These are phyloP conservation scores for Chimonanthus salicifolius DNA, from an alignment of 164 flowering plant species.

Conservation along the genomic window DNA sequence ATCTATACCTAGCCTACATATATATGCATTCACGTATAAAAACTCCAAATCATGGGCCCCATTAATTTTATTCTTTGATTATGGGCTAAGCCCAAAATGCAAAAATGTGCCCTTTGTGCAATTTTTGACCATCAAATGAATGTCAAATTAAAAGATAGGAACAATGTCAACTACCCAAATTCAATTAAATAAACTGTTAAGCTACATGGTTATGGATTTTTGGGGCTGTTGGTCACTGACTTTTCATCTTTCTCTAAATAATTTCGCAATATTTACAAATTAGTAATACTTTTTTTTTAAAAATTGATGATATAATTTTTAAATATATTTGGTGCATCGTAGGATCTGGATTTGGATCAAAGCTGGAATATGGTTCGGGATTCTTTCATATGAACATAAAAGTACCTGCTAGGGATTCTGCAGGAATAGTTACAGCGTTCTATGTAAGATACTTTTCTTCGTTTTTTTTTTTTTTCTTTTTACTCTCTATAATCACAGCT, in stretches of 20 bases:
- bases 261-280: not conserved
- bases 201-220: not conserved
- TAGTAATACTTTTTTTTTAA: not conserved
- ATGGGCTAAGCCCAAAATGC: too few relatives aligned
- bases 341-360: conserved; percentile 63
- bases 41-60: too few relatives aligned
- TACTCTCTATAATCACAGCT: not conserved
- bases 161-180: too few relatives aligned
- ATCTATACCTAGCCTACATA: too few relatives aligned
- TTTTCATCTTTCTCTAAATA: not conserved
- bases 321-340: not conserved
- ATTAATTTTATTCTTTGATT: too few relatives aligned
- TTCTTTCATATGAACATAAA: conserved; percentile 46
- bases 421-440: conserved; percentile 61
- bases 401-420: conserved; percentile 37
- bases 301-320: not conserved
- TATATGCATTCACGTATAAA: too few relatives aligned
- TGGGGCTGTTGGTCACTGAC: not conserved
- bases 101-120: too few relatives aligned
- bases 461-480: too few relatives aligned
- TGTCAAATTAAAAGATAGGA: too few relatives aligned
- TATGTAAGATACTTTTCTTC: conserved; percentile 31
- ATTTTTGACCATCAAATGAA: too few relatives aligned
- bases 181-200: too few relatives aligned
- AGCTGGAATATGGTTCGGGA: conserved; percentile 43